These are phyloP conservation scores for Flaveria linearis DNA, from an alignment of 129 eudicot species.

Conservation along the genomic window DNA sequence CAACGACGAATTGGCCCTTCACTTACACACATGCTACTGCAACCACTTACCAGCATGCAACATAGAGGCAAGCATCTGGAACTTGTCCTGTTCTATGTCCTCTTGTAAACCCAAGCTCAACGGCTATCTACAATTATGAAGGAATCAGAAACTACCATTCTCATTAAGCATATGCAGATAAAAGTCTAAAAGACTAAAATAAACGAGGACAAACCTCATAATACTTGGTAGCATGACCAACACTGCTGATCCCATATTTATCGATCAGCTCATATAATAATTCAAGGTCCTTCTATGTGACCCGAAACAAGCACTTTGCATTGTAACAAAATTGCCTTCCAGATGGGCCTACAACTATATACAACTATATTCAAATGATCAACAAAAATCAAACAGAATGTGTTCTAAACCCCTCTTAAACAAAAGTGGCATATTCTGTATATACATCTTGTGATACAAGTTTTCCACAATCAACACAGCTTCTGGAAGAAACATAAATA, in stretches of 20 bases:
- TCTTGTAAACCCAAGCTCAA: conserved; percentile 53
- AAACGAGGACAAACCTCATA: conserved; percentile 31
- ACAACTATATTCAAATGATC: too few relatives aligned
- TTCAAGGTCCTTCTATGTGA: conserved; percentile 41
- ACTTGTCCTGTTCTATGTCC: conserved; percentile 52
- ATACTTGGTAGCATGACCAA: conserved; percentile 33
- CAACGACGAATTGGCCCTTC: too few relatives aligned
- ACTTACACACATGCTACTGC: not conserved
- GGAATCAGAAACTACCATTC: not conserved
- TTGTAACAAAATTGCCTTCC: conserved; percentile 31
- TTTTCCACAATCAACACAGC: too few relatives aligned
- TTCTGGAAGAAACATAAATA: too few relatives aligned
- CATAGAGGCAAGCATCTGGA: conserved; percentile 68
- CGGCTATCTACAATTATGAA: conserved; percentile 49
- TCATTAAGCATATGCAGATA: not conserved
- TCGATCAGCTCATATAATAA: conserved; percentile 11
- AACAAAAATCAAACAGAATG: not conserved
- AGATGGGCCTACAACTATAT: conserved; percentile 26
- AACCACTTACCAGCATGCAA: conserved; percentile 59
- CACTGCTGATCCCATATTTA: conserved; percentile 26
- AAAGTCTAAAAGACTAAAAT: too few relatives aligned
- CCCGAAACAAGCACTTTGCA: conserved; percentile 23
- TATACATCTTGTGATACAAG: too few relatives aligned
- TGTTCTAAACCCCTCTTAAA: conserved; percentile 35
- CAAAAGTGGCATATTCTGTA: conserved; percentile 39